phyloP scores from a whole-genome alignment of 495 filamentous ascomycete genomes.

The Podospora conica region DNA sequence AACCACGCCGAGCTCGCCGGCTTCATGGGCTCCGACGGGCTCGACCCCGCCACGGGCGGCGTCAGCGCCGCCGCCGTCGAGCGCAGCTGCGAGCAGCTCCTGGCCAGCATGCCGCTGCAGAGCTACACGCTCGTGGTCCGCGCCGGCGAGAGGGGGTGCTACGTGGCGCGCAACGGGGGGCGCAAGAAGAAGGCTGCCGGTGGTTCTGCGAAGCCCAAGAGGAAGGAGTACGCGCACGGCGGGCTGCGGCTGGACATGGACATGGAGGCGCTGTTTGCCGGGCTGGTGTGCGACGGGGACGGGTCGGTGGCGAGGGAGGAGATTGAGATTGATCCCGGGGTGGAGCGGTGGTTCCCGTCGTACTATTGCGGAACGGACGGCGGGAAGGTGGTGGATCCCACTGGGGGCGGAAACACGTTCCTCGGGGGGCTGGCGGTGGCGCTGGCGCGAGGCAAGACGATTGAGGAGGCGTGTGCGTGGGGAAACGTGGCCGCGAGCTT shows the following conservation, averaged over 20 bases:
- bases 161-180: conserved; percentile 47
- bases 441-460: conserved; percentile 53
- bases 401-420: conserved; percentile 93
- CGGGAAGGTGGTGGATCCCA: conserved; percentile 74
- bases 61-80: conserved; percentile 49
- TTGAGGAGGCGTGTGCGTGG: conserved; percentile 67
- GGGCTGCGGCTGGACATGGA: conserved; percentile 46
- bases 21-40: conserved; percentile 59
- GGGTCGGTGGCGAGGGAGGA: conserved; percentile 52
- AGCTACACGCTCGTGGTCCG: conserved; percentile 51
- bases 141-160: conserved; percentile 46
- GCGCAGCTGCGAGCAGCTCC: conserved; percentile 45
- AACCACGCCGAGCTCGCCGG: conserved; percentile 80
- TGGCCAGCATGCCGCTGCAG: conserved; percentile 47
- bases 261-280: conserved; percentile 48
- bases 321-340: conserved; percentile 49
- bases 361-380: conserved; percentile 50
- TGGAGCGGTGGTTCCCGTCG: conserved; percentile 53
- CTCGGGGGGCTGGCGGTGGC: conserved; percentile 77
- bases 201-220: conserved; percentile 23
- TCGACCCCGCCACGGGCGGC: conserved; percentile 43
- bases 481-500: conserved; percentile 87
- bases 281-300: conserved; percentile 43
- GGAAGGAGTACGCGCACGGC: conserved; percentile 37
- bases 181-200: conserved; percentile 24